Evolutionary conservation across 768 basidiomycete genomes (phyloP), one percentile per base, ranked within the genome.

Genomic region (Amanita molliuscula): DNA sequence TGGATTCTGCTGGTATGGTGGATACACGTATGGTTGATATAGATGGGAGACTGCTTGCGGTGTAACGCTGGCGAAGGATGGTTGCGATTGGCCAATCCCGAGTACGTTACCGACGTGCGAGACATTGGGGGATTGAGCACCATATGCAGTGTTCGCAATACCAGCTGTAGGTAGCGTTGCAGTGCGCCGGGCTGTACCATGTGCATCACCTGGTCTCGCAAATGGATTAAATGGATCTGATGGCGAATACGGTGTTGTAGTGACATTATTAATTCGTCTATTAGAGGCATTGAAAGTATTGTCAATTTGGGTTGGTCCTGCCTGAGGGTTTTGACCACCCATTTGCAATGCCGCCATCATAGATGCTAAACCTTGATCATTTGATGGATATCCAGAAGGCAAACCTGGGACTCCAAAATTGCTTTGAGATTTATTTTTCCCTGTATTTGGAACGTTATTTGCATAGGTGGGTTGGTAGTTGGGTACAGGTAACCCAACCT

Each of bases 331-430:
- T 63, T 88, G 86, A 18, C 85, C 88, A 55, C 86, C 88, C 87
- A 90, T 88, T 65, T 90, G 89, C 55, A 91, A 68, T 15, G 89
- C 84, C 28, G 88, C 89, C 88, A 92, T 91, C 87, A 92, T 91
- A 10, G 88, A 89, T 44, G 88, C 88, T 47, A 92, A 67, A 15
- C 86, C 84, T 63, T 90, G 88, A 59, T 89, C 87, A 51, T 83
- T 88, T 44, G 82, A 78, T 11, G 85, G 83, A 60, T 89, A 88
- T 25, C 86, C 85, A 6, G 84, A 79, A 10, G 88, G 83, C 47
- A 88, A 69, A 2, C 86, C 85, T 20, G 86, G 84, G 53, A 89
- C 77, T 37, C 79, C 82, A 56, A 74, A 86, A 31, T 72, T 72
- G 54, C 61, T 71, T 57, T 79, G 78, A 51, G 72, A 66, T 63